phyloP scores from a whole-genome alignment of 257 asterid genomes.

The Mentha longifolia region DNA sequence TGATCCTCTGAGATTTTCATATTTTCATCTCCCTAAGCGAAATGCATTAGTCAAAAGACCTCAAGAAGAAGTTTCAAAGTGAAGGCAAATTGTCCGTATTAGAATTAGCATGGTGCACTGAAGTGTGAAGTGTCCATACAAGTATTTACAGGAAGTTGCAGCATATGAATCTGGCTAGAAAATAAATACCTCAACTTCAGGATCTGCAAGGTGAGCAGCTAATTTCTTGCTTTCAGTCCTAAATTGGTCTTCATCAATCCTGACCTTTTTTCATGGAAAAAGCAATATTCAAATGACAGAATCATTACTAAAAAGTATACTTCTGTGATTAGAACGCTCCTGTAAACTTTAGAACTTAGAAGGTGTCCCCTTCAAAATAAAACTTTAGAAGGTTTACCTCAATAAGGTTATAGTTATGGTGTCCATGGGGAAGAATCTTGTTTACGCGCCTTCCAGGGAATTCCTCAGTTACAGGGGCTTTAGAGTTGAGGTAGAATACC shows the following conservation, averaged over 20 bases:
- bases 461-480: slow-evolving; percentile 93
- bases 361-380: too few species aligned
- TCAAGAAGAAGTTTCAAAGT: slow-evolving; percentile 5
- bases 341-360: background rate
- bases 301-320: slow-evolving; percentile 16
- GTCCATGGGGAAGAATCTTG: slow-evolving; percentile 96
- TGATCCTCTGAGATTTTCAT: slow-evolving; percentile 16
- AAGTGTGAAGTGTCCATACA: slow-evolving; percentile 18
- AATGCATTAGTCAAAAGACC: slow-evolving; percentile 16
- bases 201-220: slow-evolving; percentile 96
- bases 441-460: slow-evolving; percentile 94
- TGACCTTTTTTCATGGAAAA: slow-evolving; percentile 52
- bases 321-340: slow-evolving; percentile 7
- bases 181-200: slow-evolving; percentile 87
- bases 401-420: slow-evolving; percentile 74
- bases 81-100: background rate
- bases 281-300: slow-evolving; percentile 13
- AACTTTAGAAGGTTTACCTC: slow-evolving; percentile 56
- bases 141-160: background rate
- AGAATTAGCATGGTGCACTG: slow-evolving; percentile 17
- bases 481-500: slow-evolving; percentile 89
- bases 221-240: slow-evolving; percentile 84
- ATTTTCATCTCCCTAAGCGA: background rate
- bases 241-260: slow-evolving; percentile 88
- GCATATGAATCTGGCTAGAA: slow-evolving; percentile 27